Evolutionary conservation across 495 filamentous ascomycete genomes (phyloP), one percentile per base, ranked within the genome.

Genomic region (Tuber magnatum): DNA sequence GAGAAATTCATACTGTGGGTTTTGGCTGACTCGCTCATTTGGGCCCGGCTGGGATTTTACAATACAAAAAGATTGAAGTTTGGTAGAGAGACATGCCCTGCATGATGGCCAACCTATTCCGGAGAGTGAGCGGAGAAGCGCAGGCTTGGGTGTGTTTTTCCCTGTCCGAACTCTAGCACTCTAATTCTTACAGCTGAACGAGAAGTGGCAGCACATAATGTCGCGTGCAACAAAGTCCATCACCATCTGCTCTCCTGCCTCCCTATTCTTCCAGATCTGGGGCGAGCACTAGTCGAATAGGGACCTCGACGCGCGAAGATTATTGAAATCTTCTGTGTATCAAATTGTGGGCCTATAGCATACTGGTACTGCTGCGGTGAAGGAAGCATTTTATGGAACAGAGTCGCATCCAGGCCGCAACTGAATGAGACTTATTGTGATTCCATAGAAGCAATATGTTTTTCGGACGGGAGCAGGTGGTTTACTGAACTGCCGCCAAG

Each of bases 401-500:
- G 46, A 61, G 46, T n/a, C 22, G 46, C 24, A 51, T 51, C n/a
- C 9, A n/a, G 46, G 22, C 46, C 46, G 22, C 24, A 51, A 51
- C 22, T 51, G 46, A 51, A 51, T 51, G 51, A 61, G n/a, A 61
- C 51, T 32, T 28, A 32, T 61, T 32, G 28, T 61, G n/a, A 32
- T 61, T n/a, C 51, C n/a, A 9, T 61, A 3, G 51, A 32, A 61
- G 51, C 28, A 51, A 6, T 40, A 69, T 68, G 74, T 68, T 46
- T 78, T 74, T 69, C 70, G 44, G 51, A 75, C 35, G 42, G 76
- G 76, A 79, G 77, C 38, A 73, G 51, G 40, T 10, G 51, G 32
- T 32, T 75, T 79, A 46, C n/a, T 75, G 43, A 79, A 69, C 77
- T 79, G 72, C 72, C 44, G 72, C 77, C 77, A 79, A 78, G 77